A percentile compares a stretch with the other conserved stretches of the same genome.
Conservation (phyloP, 2,329 filamentous ascomycete species). For the Neofusicoccum sp. region DNA sequence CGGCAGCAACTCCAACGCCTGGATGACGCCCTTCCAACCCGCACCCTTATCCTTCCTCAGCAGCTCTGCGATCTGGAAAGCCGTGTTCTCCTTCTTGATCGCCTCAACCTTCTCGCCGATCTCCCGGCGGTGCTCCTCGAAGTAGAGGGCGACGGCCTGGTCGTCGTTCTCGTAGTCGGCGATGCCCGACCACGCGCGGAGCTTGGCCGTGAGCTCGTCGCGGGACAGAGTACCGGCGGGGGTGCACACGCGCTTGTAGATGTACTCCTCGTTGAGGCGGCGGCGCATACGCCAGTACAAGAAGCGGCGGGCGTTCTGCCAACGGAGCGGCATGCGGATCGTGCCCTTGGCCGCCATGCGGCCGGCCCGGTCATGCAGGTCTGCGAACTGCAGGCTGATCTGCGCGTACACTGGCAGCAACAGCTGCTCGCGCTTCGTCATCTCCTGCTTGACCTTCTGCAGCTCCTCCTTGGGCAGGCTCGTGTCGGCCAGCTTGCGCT, state of each 20-base stretch:
- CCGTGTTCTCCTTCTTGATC: slow-evolving; percentile 75
- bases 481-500: slow-evolving; percentile 72
- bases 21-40: slow-evolving; percentile 81
- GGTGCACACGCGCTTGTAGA: slow-evolving; percentile 81
- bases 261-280: slow-evolving; percentile 94
- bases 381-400: slow-evolving; percentile 94
- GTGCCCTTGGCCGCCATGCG: slow-evolving; percentile 98
- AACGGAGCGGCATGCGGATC: slow-evolving; percentile 81
- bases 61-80: slow-evolving; percentile 69
- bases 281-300: slow-evolving; percentile 99
- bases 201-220: slow-evolving; percentile 68
- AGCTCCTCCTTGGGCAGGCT: slow-evolving; percentile 73
- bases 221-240: slow-evolving; percentile 56
- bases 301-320: slow-evolving; percentile 90
- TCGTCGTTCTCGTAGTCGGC: slow-evolving; percentile 78
- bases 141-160: slow-evolving; percentile 86
- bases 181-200: slow-evolving; percentile 82
- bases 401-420: slow-evolving; percentile 92
- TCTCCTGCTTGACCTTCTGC: slow-evolving; percentile 78
- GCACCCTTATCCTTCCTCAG: slow-evolving; percentile 68
- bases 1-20: slow-evolving; percentile 83
- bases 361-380: slow-evolving; percentile 93
- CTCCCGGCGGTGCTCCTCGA: slow-evolving; percentile 87
- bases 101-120: slow-evolving; percentile 83
- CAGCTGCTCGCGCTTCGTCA: slow-evolving; percentile 81